Base-by-base conservation (phyloP, 306 rosid species). In the Mimosa bimucronata region DNA sequence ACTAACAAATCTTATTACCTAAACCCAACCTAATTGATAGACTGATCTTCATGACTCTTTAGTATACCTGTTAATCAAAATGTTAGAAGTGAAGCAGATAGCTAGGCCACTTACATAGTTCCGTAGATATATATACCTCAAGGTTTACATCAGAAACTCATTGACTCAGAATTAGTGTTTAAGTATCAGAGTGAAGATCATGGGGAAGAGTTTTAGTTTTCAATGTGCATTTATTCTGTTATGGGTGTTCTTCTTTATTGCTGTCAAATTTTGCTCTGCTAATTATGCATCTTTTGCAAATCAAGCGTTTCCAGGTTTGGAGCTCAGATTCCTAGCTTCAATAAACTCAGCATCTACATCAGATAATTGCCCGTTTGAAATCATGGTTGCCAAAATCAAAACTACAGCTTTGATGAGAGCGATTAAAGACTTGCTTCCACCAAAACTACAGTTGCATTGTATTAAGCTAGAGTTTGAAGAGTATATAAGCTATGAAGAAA, bases 1-100 rank as follows among this genome's bases (percentile, higher is more conserved):
- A 65, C 70, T 18, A 64, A 64, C 69, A 64, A 31, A 65, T 16
- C 12, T 34, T 8, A 65, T 8, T 18, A 30, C 58, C 60, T n/a
- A 53, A 53, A 31, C 70, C 12, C 44, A 65, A 65, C 42, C 70
- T 31, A 55, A 21, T 55, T 55, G 2, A 55, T 58, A 30, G 31
- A 30, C 70, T 30, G 9, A 15, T 64, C 40, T 28, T 58, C 13
- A 58, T 7, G 52, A 45, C 13, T 55, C 61, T 7, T 28, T 18
- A 60, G 0, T 11, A 5, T 6, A 19, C n/a, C 11, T 52, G 66
- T 28, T 60, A 34, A 60, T 62, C 2, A 29, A 14, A 29, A 62
- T 37, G 41, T 30, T 16, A 16, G 38, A 65, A 65, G 14, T 31
- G 70, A 65, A 29, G 70, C 70, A 65, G 70, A 31, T 65, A 45